Conservation (phyloP, 2,329 filamentous ascomycete genomes). For the Aspergillus neotritici region DNA sequence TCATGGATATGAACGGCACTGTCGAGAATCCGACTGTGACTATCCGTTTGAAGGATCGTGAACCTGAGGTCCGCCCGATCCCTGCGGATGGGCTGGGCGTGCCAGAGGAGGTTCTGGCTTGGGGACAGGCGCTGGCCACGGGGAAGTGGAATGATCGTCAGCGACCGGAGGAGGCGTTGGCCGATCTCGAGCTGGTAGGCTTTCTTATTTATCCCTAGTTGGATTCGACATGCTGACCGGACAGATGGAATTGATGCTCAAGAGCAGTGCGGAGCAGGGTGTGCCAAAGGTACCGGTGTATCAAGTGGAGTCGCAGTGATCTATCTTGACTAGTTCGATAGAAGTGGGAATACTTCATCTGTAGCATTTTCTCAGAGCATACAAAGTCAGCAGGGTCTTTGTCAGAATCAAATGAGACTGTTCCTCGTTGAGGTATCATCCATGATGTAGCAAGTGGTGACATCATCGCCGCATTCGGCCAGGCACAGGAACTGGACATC, state of each 20-base stretch:
- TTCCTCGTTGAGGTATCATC: no score
- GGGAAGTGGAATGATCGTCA: slow-evolving; percentile 7
- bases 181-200: slow-evolving; percentile 13
- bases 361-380: no score
- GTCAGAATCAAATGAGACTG: no score
- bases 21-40: background rate
- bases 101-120: slow-evolving; percentile 5
- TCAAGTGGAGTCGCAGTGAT: no score
- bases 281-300: no score
- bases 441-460: no score
- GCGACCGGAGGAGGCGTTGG: slow-evolving; percentile 11
- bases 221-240: background rate
- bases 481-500: no score
- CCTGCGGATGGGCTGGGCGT: slow-evolving; percentile 3
- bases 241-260: slow-evolving; percentile 1
- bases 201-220: no score
- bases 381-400: no score
- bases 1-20: slow-evolving; percentile 6
- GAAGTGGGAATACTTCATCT: no score
- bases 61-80: slow-evolving; percentile 3
- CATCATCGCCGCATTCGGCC: no score
- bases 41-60: background rate
- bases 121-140: slow-evolving; percentile 5
- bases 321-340: no score
- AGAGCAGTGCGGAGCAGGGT: background rate